Base-by-base conservation (phyloP, 805 yeast genomes). In the Monosporozyma solicola region DNA sequence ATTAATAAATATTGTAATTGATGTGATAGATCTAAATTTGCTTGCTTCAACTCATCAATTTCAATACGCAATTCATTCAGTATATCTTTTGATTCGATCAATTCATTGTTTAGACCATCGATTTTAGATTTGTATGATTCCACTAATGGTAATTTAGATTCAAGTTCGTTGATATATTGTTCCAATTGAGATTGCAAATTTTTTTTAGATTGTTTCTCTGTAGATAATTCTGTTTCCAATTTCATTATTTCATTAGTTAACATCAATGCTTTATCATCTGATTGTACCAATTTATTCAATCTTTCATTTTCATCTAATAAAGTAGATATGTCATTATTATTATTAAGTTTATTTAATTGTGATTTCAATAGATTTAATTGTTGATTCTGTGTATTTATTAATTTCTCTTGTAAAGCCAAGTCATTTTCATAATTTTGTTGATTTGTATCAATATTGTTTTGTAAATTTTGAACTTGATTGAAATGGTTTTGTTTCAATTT, bases 1-100 rank as follows among this genome's bases (percentile, higher is more conserved):
- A 86, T 78, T 39, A 91, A 72, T 33, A 90, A 74, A 50, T 76
- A 78, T 59, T 87, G 87, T 20, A 92, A 76, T 65, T 92, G 98
- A 43, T 82, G 80, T 5, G 92, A 85, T 44, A 91, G 71, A 63
- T 91, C 97, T 32, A 73, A 70, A 44, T 83, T 78, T 59, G 83
- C 39, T 1, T 55, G 41, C 67, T 76, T 61, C 61, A 72, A 59
- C 31, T 65, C 62, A 27, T 54, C 52, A 1, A 67, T 37, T 50
- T 60, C 56, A 32, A 6, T 59, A 35, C 8, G 59, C 57, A 6
- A 32, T 27, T 5, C 62, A 53, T 5, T 65, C 52, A 37, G 50
- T 55, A 29, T 55, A 56, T n/a, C 73, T 68, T 82, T 65, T 63
- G 87, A 57, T 60, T 83, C 77, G 49, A 74, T 61, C 62, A 84